Evolutionary conservation across 257 asterid genomes (phyloP).

Genomic region (Solanum arcanum): DNA sequence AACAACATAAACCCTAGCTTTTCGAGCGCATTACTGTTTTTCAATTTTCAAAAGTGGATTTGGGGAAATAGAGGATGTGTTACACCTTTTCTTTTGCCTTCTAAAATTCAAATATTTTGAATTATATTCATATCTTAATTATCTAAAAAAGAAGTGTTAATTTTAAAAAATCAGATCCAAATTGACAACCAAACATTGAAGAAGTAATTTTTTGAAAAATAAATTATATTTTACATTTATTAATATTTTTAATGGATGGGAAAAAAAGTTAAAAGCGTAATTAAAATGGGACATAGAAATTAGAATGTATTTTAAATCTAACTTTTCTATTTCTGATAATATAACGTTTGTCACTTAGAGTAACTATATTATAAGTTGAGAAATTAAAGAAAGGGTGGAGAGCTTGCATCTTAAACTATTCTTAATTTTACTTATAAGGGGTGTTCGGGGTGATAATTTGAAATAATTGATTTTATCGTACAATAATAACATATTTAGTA

Average conservation of each 20-base stretch:
- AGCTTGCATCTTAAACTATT: background rate
- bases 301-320: background rate
- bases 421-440: background rate
- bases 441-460: too few relatives aligned
- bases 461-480: too few relatives aligned
- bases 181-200: background rate
- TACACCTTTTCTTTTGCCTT: too few relatives aligned
- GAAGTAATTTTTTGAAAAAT: background rate
- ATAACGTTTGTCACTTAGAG: background rate
- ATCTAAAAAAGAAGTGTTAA: background rate
- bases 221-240: background rate
- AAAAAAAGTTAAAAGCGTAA: too few relatives aligned
- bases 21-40: background rate
- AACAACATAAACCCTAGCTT: background rate
- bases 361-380: background rate
- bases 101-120: background rate
- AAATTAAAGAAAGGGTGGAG: background rate
- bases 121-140: background rate
- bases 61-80: background rate
- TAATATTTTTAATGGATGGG: too few relatives aligned
- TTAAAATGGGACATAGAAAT: background rate
- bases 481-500: too few relatives aligned
- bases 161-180: background rate
- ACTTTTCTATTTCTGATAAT: background rate
- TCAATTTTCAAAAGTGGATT: background rate